Base-by-base conservation (phyloP, 345 rosid species). In the Euclidium syriacum region DNA sequence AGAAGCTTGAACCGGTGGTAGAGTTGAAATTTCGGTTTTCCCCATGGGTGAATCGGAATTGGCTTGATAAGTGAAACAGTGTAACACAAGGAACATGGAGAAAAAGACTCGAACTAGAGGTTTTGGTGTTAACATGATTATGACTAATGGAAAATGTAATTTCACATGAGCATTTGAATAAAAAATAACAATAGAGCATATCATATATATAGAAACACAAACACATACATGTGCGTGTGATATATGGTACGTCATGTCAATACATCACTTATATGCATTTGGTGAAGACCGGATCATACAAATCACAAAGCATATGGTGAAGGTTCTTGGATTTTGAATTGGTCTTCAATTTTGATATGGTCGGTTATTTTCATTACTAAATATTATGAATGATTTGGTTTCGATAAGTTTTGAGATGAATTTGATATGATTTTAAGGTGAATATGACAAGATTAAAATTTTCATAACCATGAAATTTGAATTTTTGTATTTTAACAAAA, bases 1-100 rank as follows among this genome's bases (percentile, higher is more conserved):
- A 6, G 50, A 44, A 29, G 56, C 50, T 47, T 69, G 74, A 51
- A 16, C 71, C 51, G 58, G 72, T n/a, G 80, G 72, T 18, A 11
- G 57, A 42, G 32, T 24, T 24, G 51, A 24, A 14, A 30, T 58
- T 62, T 67, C 62, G 29, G 72, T 71, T 30, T 67, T 47, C 58
- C 63, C 61, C 41, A 64, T 17, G 14, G 74, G 3, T 0, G 57
- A 42, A 22, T 41, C 52, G 4, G 59, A 62, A 65, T 6, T 39
- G 33, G 12, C 48, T 58, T 73, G 61, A 48, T 26, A 11, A 36
- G 71, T 16, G 42, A 52, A 52, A 57, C 9, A 39, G 0, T 46
- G 47, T 63, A 70, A 38, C 25, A 63, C 39, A 7, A 48, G 3
- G 10, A 55, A 12, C 46, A 70, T 54, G 38, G 42, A 54, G 14